Percentiles rank a stretch among this genome's conserved stretches.
phyloP scores from a whole-genome alignment of 331 rosid species.

The Quercus lobata region DNA sequence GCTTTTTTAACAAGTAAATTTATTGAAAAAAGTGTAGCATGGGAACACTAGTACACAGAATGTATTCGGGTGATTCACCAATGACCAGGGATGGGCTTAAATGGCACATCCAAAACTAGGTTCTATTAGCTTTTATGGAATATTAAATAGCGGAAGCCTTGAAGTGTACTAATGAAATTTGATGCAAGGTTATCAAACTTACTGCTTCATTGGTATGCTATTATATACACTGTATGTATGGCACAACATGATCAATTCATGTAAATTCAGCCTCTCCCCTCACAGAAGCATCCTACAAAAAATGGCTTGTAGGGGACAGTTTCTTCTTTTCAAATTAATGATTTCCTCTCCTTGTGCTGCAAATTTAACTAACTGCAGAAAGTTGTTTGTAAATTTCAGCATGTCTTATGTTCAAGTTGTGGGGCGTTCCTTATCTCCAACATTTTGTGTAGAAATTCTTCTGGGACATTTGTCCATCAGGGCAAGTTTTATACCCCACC shows the following conservation, averaged over 20 bases:
- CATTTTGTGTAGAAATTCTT: constrained; percentile 52
- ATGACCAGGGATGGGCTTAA: not conserved
- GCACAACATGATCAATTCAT: not conserved
- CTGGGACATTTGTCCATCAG: constrained; percentile 39
- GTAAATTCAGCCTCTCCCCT: not conserved
- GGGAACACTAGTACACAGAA: no score
- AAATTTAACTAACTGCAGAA: no score
- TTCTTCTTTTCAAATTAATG: not conserved
- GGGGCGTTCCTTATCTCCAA: constrained; percentile 60
- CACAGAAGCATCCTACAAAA: not conserved
- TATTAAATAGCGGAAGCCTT: not conserved
- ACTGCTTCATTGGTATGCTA: not conserved
- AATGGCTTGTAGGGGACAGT: not conserved
- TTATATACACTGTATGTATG: not conserved
- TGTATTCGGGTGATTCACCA: no score
- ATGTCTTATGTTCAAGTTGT: constrained; percentile 60
- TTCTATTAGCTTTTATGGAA: not conserved
- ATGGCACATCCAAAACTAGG: not conserved
- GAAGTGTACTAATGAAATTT: not conserved
- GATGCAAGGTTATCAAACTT: not conserved
- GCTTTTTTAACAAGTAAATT: no score
- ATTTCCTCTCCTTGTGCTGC: not conserved
- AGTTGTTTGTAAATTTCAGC: constrained; percentile 45
- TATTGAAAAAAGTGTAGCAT: no score
- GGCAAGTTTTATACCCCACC: constrained; percentile 14